Conservation (phyloP, 331 rosid species). For the Malus hybrid region DNA sequence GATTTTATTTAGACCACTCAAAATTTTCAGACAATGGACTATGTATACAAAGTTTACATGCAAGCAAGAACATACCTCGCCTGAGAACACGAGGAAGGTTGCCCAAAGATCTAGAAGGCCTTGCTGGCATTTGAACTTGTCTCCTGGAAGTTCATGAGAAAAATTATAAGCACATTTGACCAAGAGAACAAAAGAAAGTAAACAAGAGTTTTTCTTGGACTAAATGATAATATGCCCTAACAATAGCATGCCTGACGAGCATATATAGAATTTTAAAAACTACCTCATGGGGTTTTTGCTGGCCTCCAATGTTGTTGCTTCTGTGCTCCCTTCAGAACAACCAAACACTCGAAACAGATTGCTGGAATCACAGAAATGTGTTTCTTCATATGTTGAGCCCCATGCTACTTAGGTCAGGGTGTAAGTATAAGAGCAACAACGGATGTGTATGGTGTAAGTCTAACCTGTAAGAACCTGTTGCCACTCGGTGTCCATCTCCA, state of each 20-base stretch:
- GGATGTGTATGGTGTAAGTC: not conserved
- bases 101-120: constrained; percentile 39
- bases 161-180: not conserved
- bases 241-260: not conserved
- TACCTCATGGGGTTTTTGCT: constrained; percentile 66
- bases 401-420: not conserved
- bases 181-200: not conserved
- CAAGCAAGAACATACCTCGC: constrained; percentile 30
- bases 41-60: not conserved
- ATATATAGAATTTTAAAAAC: not conserved
- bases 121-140: constrained; percentile 42
- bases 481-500: constrained; percentile 51
- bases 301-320: constrained; percentile 49
- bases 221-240: not conserved
- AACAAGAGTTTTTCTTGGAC: not conserved
- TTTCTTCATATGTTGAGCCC: not conserved
- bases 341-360: constrained; percentile 59
- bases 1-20: not conserved
- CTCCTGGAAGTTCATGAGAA: constrained; percentile 28
- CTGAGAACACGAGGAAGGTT: constrained; percentile 44
- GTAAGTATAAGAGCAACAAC: not conserved
- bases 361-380: constrained; percentile 30
- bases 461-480: constrained; percentile 69
- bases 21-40: not conserved
- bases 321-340: constrained; percentile 44